Base-by-base conservation (phyloP, 805 yeast genomes). In the Candida palmyrensis region DNA sequence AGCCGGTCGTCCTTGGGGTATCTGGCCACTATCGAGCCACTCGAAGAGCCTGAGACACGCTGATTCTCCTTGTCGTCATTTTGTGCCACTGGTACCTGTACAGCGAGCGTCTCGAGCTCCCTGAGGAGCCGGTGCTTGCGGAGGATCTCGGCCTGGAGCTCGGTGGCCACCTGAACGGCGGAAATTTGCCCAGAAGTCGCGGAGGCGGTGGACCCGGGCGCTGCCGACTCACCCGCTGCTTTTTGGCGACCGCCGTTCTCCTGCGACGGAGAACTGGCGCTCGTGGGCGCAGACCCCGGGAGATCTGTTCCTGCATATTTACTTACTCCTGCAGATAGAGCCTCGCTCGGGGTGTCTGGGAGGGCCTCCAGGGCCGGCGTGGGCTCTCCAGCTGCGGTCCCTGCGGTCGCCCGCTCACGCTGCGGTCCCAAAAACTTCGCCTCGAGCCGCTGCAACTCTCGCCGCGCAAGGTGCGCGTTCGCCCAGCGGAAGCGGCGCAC, bases 1-100 rank as follows among this genome's bases (percentile, higher is more conserved):
- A 64, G 48, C 29, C 51, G 52, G 36, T 62, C 66, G 25, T 53
- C 55, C 5, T 48, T 38, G 3, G 66, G 55, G 35, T 48, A 55
- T 29, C 42, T 42, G 17, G 53, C 42, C 12, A 53, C 47, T 11
- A 47, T 40, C 13, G 56, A 47, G n/a, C 25, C 11, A 6, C n/a
- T 18, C 25, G 11, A 5, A 9, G 37, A 23, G 11, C 17, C 37
- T 24, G 3, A 19, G 12, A 27, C 25, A n/a, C 15, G 4, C 5
- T 22, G 19, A 21, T 48, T 47, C 33, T 48, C 54, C 30, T 45
- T 45, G 28, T 27, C 39, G 10, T 50, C 53, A 6, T 44, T 46
- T 3, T 37, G 30, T n/a, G 26, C 36, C 2, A 39, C 35, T 2
- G 41, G 32, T 9, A 38, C 29, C 4, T 57, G 58, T 6, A 51